Evolutionary conservation across 2,329 filamentous ascomycete genomes (phyloP), one percentile per base, ranked within the genome.

Genomic region (Pestalotiopsis sp.): DNA sequence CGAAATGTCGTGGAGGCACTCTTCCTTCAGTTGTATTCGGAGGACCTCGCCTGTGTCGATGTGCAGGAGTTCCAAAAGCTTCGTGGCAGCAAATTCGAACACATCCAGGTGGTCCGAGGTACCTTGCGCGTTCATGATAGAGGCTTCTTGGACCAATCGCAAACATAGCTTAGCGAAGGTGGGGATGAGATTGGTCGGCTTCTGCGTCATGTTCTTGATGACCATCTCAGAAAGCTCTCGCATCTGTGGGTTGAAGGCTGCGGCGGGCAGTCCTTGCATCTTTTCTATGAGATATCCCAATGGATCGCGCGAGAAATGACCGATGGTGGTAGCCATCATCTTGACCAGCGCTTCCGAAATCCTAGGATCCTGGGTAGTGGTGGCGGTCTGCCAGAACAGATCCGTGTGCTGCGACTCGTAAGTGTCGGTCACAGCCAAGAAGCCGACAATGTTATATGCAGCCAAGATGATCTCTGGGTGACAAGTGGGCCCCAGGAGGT

Each of bases 381-480:
- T 91, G 64, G 97, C 89, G 0, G 93, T 93, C 68, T 91, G 88
- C 95, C 95, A 98, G 69, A 98, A 88, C 17, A 88, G 85, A 75
- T 97, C 92, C 1, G 92, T 92, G 74, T 97, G 91, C 22, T 85
- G 80, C 40, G 89, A 79, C 0, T 86, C 88, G 78, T 95, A 97
- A 14, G 89, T 91, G 66, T 86, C 85, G 0, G 93, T 96, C 14
- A 96, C 92, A 24, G 94, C 87, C 64, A 98, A 83, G 74, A 98
- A 98, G 0, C 93, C 93, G 61, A 98, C 84, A 65, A 98, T 92
- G 70, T 97, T 97, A 55, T 87, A 86, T 74, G 93, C 93, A 72
- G 94, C 89, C 44, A 87, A 85, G 22, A 97, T 96, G 65, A 98
- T 89, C 75, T 97, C 94, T 1, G 94, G 94, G 75, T 98, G 96